Base-by-base conservation (phyloP, 805 yeast genomes). In the Torulaspora gathmanii region DNA sequence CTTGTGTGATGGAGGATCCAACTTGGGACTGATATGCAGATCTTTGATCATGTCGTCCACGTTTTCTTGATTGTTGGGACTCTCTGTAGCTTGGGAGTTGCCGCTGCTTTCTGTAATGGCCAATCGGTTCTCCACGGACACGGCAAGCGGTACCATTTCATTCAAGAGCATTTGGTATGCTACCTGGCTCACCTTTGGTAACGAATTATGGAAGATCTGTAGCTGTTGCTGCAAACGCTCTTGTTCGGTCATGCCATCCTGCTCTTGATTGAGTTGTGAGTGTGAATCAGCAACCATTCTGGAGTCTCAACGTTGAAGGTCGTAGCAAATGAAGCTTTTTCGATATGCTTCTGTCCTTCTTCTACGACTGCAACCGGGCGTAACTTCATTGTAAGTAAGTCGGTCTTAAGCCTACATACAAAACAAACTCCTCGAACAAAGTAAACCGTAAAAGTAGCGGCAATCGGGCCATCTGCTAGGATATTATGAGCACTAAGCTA, bases 71-170 rank as follows among this genome's bases (percentile, higher is more conserved):
- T 33, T 40, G 8, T 45, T 42, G 41, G 60, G 28, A n/a, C 41
- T 13, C 10, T 31, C 49, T 10, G 49, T 45, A 17, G 47, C 53
- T 44, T 46, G 55, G 15, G 61, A 56, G 27, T 60, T 56, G 22
- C 39, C 27, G 15, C 46, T 44, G 28, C 25, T 15, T 4, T 36
- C 41, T 17, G 46, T 22, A 15, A 42, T 35, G 11, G 28, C 27
- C 79, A 62, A 26, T 33, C 72, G 69, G 38, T 75, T 71, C 11
- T 84, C 76, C 4, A 87, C 81, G 28, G 85, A 67, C 36, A 82
- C 73, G 0, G 89, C 78, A 35, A 82, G 63, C 3, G 96, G 95
- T 1, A 88, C 80, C 29, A 86, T 69, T 63, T 89, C 96, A 57
- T 82, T 83, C 23, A 90, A 64, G 15, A 89, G 74, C 53, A 80